Conservation (phyloP, 2,329 filamentous ascomycete species). For the Colletotrichum graminicola region DNA sequence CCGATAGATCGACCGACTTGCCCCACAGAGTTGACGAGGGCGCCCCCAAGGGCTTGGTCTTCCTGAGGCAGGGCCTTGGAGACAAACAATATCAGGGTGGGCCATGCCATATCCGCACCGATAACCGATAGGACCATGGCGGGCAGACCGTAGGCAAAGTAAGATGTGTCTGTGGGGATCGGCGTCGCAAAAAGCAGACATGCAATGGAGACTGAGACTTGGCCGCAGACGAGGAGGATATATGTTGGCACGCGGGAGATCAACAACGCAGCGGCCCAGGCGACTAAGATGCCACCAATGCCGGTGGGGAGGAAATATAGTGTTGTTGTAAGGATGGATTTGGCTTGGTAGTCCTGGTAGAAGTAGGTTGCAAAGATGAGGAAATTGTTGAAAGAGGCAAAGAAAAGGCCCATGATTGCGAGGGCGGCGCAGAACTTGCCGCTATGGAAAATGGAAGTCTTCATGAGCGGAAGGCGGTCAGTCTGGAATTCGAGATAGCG, state of each 20-base stretch:
- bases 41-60: slow-evolving; percentile 77
- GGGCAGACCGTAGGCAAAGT: slow-evolving; percentile 76
- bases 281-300: slow-evolving; percentile 68
- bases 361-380: slow-evolving; percentile 77
- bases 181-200: slow-evolving; percentile 74
- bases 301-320: slow-evolving; percentile 77
- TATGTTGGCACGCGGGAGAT: slow-evolving; percentile 69
- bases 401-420: slow-evolving; percentile 75
- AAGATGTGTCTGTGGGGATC: slow-evolving; percentile 70
- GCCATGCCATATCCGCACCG: slow-evolving; percentile 76
- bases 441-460: slow-evolving; percentile 73
- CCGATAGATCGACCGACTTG: slow-evolving; percentile 76
- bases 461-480: slow-evolving; percentile 70
- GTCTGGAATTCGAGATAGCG: slow-evolving; percentile 67
- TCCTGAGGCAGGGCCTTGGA: slow-evolving; percentile 71
- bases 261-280: slow-evolving; percentile 67
- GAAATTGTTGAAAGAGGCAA: slow-evolving; percentile 76
- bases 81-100: slow-evolving; percentile 74
- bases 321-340: slow-evolving; percentile 74
- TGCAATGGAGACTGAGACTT: slow-evolving; percentile 65
- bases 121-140: slow-evolving; percentile 75
- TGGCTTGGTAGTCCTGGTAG: slow-evolving; percentile 75
- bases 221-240: slow-evolving; percentile 69
- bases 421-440: slow-evolving; percentile 72
- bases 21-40: slow-evolving; percentile 74